These are phyloP conservation scores for Stephania yunnanensis DNA, from an alignment of 164 flowering plant genomes.

Conservation along the genomic window DNA sequence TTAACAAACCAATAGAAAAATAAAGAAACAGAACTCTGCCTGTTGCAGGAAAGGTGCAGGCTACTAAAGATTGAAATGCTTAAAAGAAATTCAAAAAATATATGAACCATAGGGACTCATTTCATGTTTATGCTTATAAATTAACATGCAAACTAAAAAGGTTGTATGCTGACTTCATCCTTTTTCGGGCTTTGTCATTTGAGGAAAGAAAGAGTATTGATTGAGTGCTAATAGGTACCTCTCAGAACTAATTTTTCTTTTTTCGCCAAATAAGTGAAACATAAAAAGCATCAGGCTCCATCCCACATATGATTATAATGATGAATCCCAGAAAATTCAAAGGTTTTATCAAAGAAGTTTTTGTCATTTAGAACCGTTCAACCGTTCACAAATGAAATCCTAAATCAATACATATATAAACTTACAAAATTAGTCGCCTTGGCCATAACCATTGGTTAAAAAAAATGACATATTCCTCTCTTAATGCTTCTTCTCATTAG, in stretches of 20 bases:
- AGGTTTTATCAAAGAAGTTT: constrained; percentile 4
- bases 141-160: background rate
- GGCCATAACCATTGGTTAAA: background rate
- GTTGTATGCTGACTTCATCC: too few species aligned
- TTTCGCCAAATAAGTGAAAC: background rate
- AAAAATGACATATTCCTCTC: background rate
- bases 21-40: background rate
- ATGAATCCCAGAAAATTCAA: background rate
- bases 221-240: too few species aligned
- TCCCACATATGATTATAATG: background rate
- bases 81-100: background rate
- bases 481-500: constrained; percentile 42
- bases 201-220: too few species aligned
- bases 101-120: background rate
- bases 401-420: constrained; percentile 3
- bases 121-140: background rate
- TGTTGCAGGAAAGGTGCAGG: background rate
- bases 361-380: background rate
- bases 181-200: too few species aligned
- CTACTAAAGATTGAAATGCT: background rate
- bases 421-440: constrained; percentile 5
- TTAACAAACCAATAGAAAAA: background rate
- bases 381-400: background rate
- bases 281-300: background rate
- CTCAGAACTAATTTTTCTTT: too few species aligned